A percentile compares a stretch with the other conserved stretches of the same genome.
Evolutionary conservation across 805 yeast species (phyloP).

Genomic region (Lipomyces orientalis): DNA sequence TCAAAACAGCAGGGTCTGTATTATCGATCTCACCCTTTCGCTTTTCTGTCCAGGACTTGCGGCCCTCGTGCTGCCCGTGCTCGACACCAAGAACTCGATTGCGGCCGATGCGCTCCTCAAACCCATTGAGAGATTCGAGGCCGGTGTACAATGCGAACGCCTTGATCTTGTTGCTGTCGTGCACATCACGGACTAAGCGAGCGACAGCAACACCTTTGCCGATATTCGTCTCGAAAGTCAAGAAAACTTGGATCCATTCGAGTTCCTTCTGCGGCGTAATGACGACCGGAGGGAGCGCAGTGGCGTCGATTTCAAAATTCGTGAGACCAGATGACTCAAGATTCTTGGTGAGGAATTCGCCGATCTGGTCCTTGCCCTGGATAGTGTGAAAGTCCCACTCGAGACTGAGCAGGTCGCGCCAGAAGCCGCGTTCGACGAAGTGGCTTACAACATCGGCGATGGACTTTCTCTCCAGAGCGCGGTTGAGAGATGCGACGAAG

Average conservation of each 20-base stretch:
- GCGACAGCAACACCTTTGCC: constrained; percentile 48
- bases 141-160: constrained; percentile 47
- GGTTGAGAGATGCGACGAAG: constrained; percentile 14
- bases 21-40: constrained; percentile 44
- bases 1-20: constrained; percentile 46
- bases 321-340: constrained; percentile 41
- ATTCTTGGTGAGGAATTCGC: constrained; percentile 31
- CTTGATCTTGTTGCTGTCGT: constrained; percentile 45
- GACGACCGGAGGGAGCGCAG: constrained; percentile 44
- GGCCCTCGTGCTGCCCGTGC: constrained; percentile 50
- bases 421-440: constrained; percentile 35
- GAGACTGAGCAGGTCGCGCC: constrained; percentile 51
- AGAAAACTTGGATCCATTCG: constrained; percentile 48
- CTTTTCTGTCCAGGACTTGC: constrained; percentile 51
- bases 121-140: constrained; percentile 46
- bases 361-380: constrained; percentile 45
- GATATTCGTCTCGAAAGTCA: constrained; percentile 45
- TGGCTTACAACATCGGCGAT: constrained; percentile 6
- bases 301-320: constrained; percentile 44
- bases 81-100: constrained; percentile 49
- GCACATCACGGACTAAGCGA: constrained; percentile 44
- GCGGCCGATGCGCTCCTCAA: constrained; percentile 47
- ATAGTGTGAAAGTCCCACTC: constrained; percentile 47
- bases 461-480: constrained; percentile 5
- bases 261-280: constrained; percentile 44